Evolutionary conservation across 164 flowering plant genomes (phyloP).

Genomic region (Stephania yunnanensis): DNA sequence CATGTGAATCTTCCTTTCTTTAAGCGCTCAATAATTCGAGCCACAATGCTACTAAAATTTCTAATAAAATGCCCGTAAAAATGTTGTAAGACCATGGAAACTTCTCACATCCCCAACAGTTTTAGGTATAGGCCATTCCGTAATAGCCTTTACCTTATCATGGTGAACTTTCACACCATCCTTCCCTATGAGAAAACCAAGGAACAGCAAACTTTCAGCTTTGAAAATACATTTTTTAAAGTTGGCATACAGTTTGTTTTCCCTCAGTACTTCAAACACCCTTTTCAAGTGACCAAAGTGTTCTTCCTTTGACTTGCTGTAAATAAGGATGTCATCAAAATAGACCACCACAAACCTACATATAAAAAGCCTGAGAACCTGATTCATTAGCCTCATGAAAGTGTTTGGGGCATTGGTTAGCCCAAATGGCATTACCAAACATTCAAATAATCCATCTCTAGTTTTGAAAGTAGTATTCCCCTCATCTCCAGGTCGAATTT

Average conservation of each 20-base stretch:
- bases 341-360: background rate
- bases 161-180: background rate
- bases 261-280: background rate
- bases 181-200: background rate
- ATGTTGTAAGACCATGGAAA: constrained; percentile 3
- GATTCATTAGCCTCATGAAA: background rate
- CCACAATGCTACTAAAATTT: background rate
- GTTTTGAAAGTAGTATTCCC: background rate
- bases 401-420: background rate
- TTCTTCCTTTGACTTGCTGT: background rate
- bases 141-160: background rate
- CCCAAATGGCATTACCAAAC: constrained; percentile 1
- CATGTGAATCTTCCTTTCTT: background rate
- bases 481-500: too few relatives aligned
- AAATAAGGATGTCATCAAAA: background rate
- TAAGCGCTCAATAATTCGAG: background rate
- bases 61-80: background rate
- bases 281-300: background rate
- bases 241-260: background rate
- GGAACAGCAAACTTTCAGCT: background rate
- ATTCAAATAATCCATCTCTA: background rate
- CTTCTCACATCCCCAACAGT: background rate
- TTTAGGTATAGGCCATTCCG: too few relatives aligned
- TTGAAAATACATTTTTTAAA: background rate
- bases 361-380: background rate